Evolutionary conservation across 768 basidiomycete species (phyloP).

Genomic region (Leucocoprinus leucothites): DNA sequence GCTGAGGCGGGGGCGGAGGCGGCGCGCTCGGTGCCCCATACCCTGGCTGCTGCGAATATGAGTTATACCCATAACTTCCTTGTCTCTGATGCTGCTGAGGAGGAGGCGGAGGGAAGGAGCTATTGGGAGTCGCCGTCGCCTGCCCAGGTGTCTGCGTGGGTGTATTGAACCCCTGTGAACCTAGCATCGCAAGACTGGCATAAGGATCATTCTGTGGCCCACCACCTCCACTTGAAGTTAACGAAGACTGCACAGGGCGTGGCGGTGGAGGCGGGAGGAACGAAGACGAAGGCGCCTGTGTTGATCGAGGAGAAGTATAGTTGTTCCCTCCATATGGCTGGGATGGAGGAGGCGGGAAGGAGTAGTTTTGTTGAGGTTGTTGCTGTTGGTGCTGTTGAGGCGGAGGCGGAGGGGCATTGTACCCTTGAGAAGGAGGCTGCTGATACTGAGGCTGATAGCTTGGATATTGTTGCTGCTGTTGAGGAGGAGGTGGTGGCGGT

Average conservation of each 20-base stretch:
- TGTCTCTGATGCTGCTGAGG: slow-evolving; percentile 20
- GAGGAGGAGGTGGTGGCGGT: slow-evolving; percentile 21
- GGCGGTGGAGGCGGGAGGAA: slow-evolving; percentile 20
- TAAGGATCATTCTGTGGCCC: slow-evolving; percentile 33
- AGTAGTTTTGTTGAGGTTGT: slow-evolving; percentile 19
- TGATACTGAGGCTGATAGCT: slow-evolving; percentile 6
- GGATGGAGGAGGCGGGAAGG: slow-evolving; percentile 31
- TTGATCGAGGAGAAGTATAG: slow-evolving; percentile 10
- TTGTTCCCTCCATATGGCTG: slow-evolving; percentile 16
- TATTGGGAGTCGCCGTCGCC: slow-evolving; percentile 9
- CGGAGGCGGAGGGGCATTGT: slow-evolving; percentile 15
- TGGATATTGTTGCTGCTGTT: slow-evolving; percentile 4
- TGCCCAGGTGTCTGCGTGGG: slow-evolving; percentile 4
- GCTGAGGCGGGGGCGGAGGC: slow-evolving; percentile 19
- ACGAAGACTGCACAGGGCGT: slow-evolving; percentile 18
- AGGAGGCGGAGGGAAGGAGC: slow-evolving; percentile 18
- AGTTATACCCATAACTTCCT: slow-evolving; percentile 16
- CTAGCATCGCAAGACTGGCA: slow-evolving; percentile 33
- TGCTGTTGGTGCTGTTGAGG: slow-evolving; percentile 23
- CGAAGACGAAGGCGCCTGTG: not conserved
- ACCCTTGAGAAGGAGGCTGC: not conserved
- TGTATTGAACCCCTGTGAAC: slow-evolving; percentile 4
- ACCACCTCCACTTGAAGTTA: slow-evolving; percentile 12
- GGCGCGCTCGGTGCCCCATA: slow-evolving; percentile 19
- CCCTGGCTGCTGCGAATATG: slow-evolving; percentile 14